Evolutionary conservation across 495 filamentous ascomycete species (phyloP), one percentile per base, ranked within the genome.

Genomic region (Hypoxylon rickii): DNA sequence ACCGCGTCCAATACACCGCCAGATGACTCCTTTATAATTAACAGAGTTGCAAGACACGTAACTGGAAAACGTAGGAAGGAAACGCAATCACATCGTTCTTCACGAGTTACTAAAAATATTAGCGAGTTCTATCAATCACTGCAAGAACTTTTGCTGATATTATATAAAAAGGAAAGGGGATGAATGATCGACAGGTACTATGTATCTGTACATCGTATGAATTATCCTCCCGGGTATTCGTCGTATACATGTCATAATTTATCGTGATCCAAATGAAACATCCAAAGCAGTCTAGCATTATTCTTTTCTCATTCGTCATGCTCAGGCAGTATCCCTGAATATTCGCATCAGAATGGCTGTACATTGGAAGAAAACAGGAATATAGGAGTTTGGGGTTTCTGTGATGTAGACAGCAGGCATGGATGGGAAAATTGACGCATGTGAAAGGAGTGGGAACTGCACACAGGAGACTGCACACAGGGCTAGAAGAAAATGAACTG

Each of bases 261-360:
- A 26, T 12, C 26, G 38, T n/a, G 38, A 13, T 20, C 36, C 21
- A 3, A 40, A 20, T 10, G 17, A 31, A 38, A 29, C 1, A 13
- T 33, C 15, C 22, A 19, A 19, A 32, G 21, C 15, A 29, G 4
- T 29, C 24, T 29, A 29, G 11, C 15, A 51, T 22, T 32, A 51
- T 20, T 17, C 32, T 2, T 39, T 22, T 38, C 12, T 6, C 33
- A 24, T 4, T 32, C 15, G 38, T 40, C 21, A 48, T 44, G 44
- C 22, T 63, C 49, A 63, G 46, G 53, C 53, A 43, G 44, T 47
- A 34, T 63, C 59, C 59, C 59, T 63, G 57, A 8, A 47, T 57
- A 40, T 53, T 32, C 39, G 36, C 39, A 63, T 63, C 59, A 63
- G 59, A 63, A 58, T 20, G 43, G 43, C 38, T 49, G 54, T 19